Conservation (phyloP, 208 protist species). For the Kentomonas sorsogonicus region DNA sequence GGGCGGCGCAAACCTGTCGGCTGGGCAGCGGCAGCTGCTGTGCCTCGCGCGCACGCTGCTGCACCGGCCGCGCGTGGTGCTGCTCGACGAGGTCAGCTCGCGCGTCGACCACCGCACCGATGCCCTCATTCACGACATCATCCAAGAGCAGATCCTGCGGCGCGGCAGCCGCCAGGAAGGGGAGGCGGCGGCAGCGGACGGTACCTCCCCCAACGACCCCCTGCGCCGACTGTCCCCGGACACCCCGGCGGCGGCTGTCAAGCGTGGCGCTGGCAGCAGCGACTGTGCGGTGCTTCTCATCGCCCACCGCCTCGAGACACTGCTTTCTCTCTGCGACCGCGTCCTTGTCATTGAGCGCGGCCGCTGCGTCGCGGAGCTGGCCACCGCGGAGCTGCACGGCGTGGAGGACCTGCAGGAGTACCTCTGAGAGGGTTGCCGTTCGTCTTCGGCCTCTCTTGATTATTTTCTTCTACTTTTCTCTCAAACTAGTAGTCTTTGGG, state of each 20-base stretch:
- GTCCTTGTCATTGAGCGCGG: constrained; percentile 82
- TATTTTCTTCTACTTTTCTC: no score
- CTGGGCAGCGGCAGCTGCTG: constrained; percentile 95
- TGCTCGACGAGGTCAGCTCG: constrained; percentile 96
- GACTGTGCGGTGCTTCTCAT: constrained; percentile 94
- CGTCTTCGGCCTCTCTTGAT: not conserved
- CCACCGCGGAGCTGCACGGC: constrained; percentile 31
- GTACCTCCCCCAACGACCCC: no score
- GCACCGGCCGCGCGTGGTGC: constrained; percentile 77
- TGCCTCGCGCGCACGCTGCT: constrained; percentile 95
- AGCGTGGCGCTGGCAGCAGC: no score
- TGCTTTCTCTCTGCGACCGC: constrained; percentile 87
- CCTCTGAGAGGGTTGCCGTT: constrained; percentile 15
- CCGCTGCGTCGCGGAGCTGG: constrained; percentile 36
- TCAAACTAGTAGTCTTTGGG: no score
- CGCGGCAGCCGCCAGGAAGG: no score
- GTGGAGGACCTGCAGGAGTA: constrained; percentile 52
- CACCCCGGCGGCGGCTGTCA: no score
- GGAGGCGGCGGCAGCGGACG: no score
- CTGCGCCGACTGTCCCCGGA: no score
- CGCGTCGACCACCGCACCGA: constrained; percentile 80
- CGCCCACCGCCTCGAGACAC: constrained; percentile 95
- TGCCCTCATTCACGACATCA: constrained; percentile 87
- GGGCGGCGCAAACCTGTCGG: constrained; percentile 85
- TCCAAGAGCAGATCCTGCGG: constrained; percentile 63